Evolutionary conservation across 164 flowering plant genomes (phyloP).

Genomic region (Amborella trichopoda): DNA sequence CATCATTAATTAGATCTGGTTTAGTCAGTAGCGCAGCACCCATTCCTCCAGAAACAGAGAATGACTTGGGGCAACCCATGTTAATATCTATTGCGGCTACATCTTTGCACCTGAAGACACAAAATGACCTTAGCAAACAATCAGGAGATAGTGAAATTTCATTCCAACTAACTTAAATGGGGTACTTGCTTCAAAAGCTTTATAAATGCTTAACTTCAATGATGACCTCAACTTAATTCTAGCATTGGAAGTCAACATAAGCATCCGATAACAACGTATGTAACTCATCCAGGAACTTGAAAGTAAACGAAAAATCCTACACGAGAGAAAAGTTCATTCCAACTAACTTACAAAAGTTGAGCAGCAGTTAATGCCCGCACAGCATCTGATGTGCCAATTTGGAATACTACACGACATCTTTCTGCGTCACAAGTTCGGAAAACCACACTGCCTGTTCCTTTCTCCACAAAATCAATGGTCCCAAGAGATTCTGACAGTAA

Average conservation of each 20-base stretch:
- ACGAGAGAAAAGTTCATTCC: no score
- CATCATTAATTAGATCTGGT: conserved; percentile 94
- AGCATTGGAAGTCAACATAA: no score
- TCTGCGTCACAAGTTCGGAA: conserved; percentile 81
- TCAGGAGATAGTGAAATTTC: no score
- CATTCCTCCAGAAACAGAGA: conserved; percentile 94
- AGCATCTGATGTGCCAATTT: conserved; percentile 94
- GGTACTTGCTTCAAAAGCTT: no score
- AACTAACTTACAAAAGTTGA: conserved; percentile 57
- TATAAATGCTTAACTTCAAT: no score
- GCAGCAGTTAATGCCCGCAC: conserved; percentile 81
- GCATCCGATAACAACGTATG: no score
- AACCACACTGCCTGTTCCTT: conserved; percentile 61
- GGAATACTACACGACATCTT: conserved; percentile 63
- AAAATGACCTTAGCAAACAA: no score
- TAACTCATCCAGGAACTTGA: no score
- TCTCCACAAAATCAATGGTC: conserved; percentile 74
- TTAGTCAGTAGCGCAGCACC: conserved; percentile 84
- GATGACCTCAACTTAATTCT: no score
- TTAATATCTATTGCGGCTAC: conserved; percentile 92
- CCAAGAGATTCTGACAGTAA: conserved; percentile 42
- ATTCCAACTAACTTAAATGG: no score
- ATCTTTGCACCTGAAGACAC: conserved; percentile 61
- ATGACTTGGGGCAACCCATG: conserved; percentile 96
- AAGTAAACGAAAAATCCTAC: no score